phyloP scores from a whole-genome alignment of 1,284 basidiomycete species.

The Ceratobasidium sp. region DNA sequence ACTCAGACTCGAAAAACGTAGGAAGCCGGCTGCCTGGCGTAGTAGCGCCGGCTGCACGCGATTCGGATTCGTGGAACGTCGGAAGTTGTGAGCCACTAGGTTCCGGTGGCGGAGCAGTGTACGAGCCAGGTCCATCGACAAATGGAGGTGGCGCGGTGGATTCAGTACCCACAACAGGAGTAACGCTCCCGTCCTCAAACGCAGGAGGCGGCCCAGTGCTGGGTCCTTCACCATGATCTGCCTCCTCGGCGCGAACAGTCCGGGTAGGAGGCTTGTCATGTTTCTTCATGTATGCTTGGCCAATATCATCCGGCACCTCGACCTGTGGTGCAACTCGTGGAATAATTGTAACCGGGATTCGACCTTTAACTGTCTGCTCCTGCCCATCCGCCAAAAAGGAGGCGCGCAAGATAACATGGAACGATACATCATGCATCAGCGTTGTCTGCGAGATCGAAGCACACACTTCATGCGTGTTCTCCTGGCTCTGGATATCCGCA shows the following conservation, averaged over 20 bases:
- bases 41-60: conserved; percentile 60
- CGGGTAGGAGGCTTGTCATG: conserved; percentile 80
- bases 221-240: conserved; percentile 65
- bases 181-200: conserved; percentile 75
- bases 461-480: conserved; percentile 44
- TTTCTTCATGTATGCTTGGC: conserved; percentile 84
- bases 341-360: conserved; percentile 76
- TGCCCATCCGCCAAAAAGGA: conserved; percentile 69
- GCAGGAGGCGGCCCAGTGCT: conserved; percentile 76
- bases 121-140: conserved; percentile 64
- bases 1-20: conserved; percentile 83
- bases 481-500: conserved; percentile 69
- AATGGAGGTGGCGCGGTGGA: conserved; percentile 73
- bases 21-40: conserved; percentile 68
- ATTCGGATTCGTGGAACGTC: conserved; percentile 47
- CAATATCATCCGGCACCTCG: conserved; percentile 68
- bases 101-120: conserved; percentile 23
- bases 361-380: conserved; percentile 67
- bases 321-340: conserved; percentile 80
- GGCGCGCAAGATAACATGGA: conserved; percentile 72
- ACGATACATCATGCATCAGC: conserved; percentile 77
- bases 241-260: conserved; percentile 77
- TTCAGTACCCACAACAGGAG: conserved; percentile 12
- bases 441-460: conserved; percentile 82
- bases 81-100: conserved; percentile 39